Evolutionary conservation across 106 monocot species (phyloP), one percentile per base, ranked within the genome.

Genomic region (Acorus gramineus): DNA sequence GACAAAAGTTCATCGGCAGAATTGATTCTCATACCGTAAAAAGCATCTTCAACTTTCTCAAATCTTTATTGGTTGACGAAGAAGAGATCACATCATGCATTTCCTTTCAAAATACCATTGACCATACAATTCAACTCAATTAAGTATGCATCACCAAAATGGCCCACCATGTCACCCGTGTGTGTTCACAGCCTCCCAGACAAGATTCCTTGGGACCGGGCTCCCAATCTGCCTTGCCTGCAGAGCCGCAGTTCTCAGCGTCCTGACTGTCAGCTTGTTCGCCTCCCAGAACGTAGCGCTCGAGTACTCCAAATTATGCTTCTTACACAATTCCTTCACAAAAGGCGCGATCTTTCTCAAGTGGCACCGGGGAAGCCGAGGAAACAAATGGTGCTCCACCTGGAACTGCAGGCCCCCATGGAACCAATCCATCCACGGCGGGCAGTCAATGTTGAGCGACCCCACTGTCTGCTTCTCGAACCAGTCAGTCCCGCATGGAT

Each of bases 331-430:
- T 3, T 68, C 67, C 67, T 50, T 68, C 56, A 68, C 67, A 3
- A 68, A 14, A 1, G 67, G 67, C 7, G 67, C 43, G 3, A 68
- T 44, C 67, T 48, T 68, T 57, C 67, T 68, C 11, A 68, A 47
- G 3, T 68, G 56, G 67, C 67, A 57, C 46, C 67, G 8, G 8
- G 67, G 67, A 3, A 68, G 57, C 12, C 56, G 55, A 5, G 67
- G 67, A 46, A 68, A 68, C 4, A 68, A 50, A 48, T 68, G 67
- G 47, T 68, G 67, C 67, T 68, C 67, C 56, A 57, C 70, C 60
- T 42, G 70, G 60, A 7, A 69, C 69, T 69, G 69, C n/a, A 69
- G 59, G 7, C 69, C 69, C 1, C 69, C 69, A 10, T 69, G 69
- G 50, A 69, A 69, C 69, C 69, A 69, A 43, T 69, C 69, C 69